These are phyloP conservation scores for Aethionema arabicum DNA, from an alignment of 345 rosid genomes.

Conservation along the genomic window DNA sequence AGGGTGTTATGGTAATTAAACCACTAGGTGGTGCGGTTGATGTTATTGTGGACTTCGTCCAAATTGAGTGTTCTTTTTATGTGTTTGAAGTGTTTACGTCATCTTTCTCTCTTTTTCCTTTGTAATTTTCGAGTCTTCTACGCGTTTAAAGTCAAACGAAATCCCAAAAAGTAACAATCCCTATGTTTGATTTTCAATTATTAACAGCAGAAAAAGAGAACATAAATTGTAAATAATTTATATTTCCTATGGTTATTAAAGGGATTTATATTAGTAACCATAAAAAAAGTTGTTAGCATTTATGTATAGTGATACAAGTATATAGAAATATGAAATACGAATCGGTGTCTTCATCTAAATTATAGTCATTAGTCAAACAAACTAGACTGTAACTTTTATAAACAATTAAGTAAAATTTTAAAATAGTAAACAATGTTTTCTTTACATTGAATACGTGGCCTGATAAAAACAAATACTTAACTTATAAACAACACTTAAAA, in stretches of 20 bases:
- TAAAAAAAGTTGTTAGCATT: too few species aligned
- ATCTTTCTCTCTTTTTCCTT: neutral
- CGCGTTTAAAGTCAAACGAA: neutral
- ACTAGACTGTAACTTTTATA: too few species aligned
- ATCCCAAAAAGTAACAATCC: slow-evolving; percentile 15
- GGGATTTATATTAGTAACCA: slow-evolving; percentile 9
- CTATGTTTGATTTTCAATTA: slow-evolving; percentile 13
- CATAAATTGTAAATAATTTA: neutral
- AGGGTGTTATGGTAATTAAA: slow-evolving; percentile 3
- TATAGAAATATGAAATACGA: too few species aligned
- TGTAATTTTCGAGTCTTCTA: neutral
- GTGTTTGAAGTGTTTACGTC: neutral
- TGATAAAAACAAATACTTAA: too few species aligned
- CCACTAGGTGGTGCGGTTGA: slow-evolving; percentile 27
- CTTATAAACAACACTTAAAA: too few species aligned
- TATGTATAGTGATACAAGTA: too few species aligned
- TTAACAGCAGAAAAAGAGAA: slow-evolving; percentile 2
- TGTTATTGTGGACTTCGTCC: slow-evolving; percentile 30
- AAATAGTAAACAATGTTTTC: too few species aligned
- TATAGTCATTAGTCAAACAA: too few species aligned
- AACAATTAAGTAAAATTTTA: too few species aligned
- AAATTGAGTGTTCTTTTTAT: neutral
- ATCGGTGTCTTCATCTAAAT: too few species aligned
- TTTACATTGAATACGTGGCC: too few species aligned
- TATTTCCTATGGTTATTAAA: slow-evolving; percentile 16